These are phyloP conservation scores for Lyophyllum shimeji DNA, from an alignment of 768 basidiomycete genomes.

Conservation along the genomic window DNA sequence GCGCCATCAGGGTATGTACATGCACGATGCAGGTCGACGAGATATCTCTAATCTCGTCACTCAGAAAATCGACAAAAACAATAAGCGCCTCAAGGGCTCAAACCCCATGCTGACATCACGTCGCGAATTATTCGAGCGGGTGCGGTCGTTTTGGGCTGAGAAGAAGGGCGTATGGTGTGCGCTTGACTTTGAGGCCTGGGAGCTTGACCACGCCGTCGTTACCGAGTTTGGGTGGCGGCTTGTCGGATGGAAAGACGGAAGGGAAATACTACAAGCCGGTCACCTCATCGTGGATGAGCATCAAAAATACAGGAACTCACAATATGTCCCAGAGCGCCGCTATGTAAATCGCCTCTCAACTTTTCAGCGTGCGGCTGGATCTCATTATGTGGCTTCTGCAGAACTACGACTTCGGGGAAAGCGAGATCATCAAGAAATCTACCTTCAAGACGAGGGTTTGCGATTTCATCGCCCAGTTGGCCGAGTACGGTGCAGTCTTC, in stretches of 20 bases:
- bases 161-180: conserved; percentile 74
- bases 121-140: conserved; percentile 66
- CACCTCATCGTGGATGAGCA: conserved; percentile 70
- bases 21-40: background rate
- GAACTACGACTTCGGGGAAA: conserved; percentile 69
- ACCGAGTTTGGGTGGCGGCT: conserved; percentile 84
- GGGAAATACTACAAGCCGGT: conserved; percentile 46
- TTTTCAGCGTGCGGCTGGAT: background rate
- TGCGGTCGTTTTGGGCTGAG: conserved; percentile 60
- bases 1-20: conserved; percentile 54
- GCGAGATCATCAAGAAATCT: conserved; percentile 49
- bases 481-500: conserved; percentile 58
- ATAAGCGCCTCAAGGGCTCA: conserved; percentile 71
- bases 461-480: conserved; percentile 39
- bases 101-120: conserved; percentile 54
- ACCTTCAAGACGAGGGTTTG: conserved; percentile 53
- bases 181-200: conserved; percentile 85
- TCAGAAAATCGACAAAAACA: conserved; percentile 77
- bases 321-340: conserved; percentile 63
- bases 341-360: conserved; percentile 39
- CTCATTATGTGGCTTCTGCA: conserved; percentile 23
- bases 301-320: conserved; percentile 52
- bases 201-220: conserved; percentile 65
- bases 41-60: background rate
- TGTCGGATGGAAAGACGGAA: conserved; percentile 53